Base-by-base conservation (phyloP, 2,329 filamentous ascomycete genomes). In the Hymenoscyphus repandus region DNA sequence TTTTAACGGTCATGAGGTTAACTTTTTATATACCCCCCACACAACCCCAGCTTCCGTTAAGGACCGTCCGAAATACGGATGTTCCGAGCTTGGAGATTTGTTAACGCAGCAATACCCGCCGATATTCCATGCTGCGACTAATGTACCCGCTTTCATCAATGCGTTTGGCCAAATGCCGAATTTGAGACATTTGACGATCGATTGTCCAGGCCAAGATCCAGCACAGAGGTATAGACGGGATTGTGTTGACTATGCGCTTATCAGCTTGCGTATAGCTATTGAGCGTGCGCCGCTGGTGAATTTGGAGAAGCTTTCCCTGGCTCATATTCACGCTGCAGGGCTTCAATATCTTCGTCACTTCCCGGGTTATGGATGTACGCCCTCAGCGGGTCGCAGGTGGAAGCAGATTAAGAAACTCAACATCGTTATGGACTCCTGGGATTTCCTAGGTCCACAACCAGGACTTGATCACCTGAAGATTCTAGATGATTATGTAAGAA, bases 41-140 rank as follows among this genome's bases (percentile, higher is more conserved):
- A 81, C 80, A 2, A 82, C 82, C 37, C 79, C 80, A 65, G 77
- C 77, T 30, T 80, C 75, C 49, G 79, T 75, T 41, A 71, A 83
- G 59, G 75, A 79, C 56, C 64, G 83, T 48, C 86, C 86, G 46
- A 92, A 89, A 70, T 95, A 95, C 67, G 88, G 86, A 59, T 88
- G 84, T 66, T 77, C 79, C 60, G 86, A 89, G 49, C 81, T 93
- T 62, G 90, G 85, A 54, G 86, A 92, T 64, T 78, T 95, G 52
- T 76, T 95, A 54, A 88, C 89, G 12, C 83, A 89, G 65, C 90
- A 95, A 70, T 95, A 95, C 63, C 88, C 89, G 47, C 88, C 90
- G 5, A 72, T 95, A 2, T 95, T 95, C 70, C 90, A 96, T 64
- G 88, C 90, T 6, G 88, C 90, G 6, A 92, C 88, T 54, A 93